Evolutionary conservation across 441 rosid genomes (phyloP).

Genomic region (Adansonia grandidieri): DNA sequence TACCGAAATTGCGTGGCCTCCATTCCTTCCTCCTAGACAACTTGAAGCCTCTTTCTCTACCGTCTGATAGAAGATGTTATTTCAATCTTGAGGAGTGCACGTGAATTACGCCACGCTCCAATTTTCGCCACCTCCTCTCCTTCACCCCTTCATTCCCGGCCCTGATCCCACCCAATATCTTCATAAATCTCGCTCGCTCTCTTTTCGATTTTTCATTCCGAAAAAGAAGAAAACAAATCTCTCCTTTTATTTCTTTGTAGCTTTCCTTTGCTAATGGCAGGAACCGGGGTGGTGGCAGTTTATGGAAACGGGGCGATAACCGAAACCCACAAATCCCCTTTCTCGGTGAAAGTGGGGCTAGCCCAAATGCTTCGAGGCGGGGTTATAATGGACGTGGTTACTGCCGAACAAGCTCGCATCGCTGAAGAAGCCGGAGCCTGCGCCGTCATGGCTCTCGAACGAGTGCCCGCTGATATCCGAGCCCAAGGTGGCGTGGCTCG

Average conservation of each 20-base stretch:
- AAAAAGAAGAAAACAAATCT: not conserved
- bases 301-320: slow-evolving; percentile 86
- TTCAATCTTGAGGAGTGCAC: not conserved
- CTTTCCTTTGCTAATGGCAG: slow-evolving; percentile 53
- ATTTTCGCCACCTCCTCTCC: slow-evolving; percentile 23
- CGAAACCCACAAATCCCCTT: slow-evolving; percentile 82
- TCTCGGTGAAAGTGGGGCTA: slow-evolving; percentile 91
- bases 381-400: slow-evolving; percentile 93
- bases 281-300: slow-evolving; percentile 86
- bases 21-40: too few species aligned
- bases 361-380: slow-evolving; percentile 99
- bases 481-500: slow-evolving; percentile 94
- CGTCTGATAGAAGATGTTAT: not conserved
- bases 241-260: too few species aligned
- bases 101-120: not conserved
- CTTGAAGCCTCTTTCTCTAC: not conserved
- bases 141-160: not conserved
- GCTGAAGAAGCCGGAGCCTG: slow-evolving; percentile 92
- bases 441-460: slow-evolving; percentile 94
- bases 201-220: not conserved
- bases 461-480: slow-evolving; percentile 91
- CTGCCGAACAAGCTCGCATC: slow-evolving; percentile 85
- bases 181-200: not conserved
- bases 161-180: slow-evolving; percentile 15
- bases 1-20: not conserved